Conservation (phyloP, 805 yeast genomes). For the Candida methanosorbosa region DNA sequence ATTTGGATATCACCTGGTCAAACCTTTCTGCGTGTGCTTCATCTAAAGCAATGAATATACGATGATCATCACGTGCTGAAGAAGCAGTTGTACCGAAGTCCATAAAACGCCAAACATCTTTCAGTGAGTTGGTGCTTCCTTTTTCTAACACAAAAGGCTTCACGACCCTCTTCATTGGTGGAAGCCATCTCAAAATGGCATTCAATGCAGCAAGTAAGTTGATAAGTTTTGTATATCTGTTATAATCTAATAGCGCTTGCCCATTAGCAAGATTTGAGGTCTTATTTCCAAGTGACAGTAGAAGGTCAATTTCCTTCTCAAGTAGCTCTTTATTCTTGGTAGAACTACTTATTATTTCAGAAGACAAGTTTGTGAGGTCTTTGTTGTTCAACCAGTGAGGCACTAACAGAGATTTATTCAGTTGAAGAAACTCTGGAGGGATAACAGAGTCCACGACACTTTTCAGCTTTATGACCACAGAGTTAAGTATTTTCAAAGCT, state of each 20-base stretch:
- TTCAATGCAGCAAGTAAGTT: slow-evolving; percentile 44
- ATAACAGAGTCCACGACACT: slow-evolving; percentile 23
- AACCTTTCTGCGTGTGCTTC: slow-evolving; percentile 25
- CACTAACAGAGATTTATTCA: slow-evolving; percentile 7
- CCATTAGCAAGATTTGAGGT: slow-evolving; percentile 21
- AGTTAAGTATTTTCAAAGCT: slow-evolving; percentile 31
- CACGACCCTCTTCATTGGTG: slow-evolving; percentile 37
- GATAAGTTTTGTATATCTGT: slow-evolving; percentile 41
- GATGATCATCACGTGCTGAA: neutral
- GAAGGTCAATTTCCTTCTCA: slow-evolving; percentile 19
- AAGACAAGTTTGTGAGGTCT: slow-evolving; percentile 22
- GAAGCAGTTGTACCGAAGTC: slow-evolving; percentile 3
- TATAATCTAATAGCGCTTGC: slow-evolving; percentile 45
- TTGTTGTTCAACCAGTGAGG: slow-evolving; percentile 28
- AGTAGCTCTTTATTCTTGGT: slow-evolving; percentile 8
- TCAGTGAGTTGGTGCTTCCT: slow-evolving; percentile 13
- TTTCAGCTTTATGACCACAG: too few relatives aligned
- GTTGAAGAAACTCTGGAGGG: slow-evolving; percentile 8
- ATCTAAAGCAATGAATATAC: slow-evolving; percentile 16
- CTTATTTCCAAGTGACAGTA: slow-evolving; percentile 19
- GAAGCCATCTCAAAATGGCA: slow-evolving; percentile 57
- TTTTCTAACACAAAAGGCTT: slow-evolving; percentile 2
- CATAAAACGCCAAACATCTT: slow-evolving; percentile 22
- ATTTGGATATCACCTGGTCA: slow-evolving; percentile 23
- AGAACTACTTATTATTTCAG: slow-evolving; percentile 16